A percentile compares a stretch with the other conserved stretches of the same genome.
phyloP scores from a whole-genome alignment of 83 land plant species.

The Larix sibirica region DNA sequence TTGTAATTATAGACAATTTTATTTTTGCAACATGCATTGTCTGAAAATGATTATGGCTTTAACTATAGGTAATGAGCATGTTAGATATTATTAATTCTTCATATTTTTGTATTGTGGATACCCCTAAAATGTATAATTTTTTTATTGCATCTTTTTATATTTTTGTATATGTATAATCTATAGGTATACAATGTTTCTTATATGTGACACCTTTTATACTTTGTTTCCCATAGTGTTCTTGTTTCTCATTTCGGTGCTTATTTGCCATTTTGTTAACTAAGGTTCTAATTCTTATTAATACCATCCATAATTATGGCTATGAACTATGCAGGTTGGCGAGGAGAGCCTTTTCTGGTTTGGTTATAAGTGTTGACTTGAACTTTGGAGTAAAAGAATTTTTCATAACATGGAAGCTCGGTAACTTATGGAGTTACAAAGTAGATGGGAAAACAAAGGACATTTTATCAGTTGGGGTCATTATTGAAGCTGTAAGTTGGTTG shows the following conservation, averaged over 20 bases:
- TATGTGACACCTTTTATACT: no score
- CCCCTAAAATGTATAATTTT: not conserved
- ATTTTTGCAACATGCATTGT: no score
- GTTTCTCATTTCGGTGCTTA: no score
- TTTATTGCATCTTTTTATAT: no score
- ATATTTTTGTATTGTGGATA: not conserved
- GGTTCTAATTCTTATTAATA: not conserved
- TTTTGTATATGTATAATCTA: no score
- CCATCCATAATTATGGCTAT: not conserved
- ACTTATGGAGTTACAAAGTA: conserved; percentile 34
- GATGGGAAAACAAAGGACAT: conserved; percentile 35
- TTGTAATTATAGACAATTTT: no score
- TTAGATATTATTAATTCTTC: not conserved
- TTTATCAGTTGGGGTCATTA: conserved; percentile 28
- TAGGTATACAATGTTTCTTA: no score
- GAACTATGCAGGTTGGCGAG: conserved; percentile 36
- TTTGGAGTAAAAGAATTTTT: conserved; percentile 26
- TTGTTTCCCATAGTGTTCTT: no score
- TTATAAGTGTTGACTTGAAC: conserved; percentile 29
- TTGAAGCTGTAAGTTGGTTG: conserved; percentile 34
- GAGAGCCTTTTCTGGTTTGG: conserved; percentile 28
- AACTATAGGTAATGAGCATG: not conserved
- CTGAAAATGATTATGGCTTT: no score
- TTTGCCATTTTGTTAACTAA: not conserved
- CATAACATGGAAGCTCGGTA: conserved; percentile 34